Evolutionary conservation across 306 rosid species (phyloP), one percentile per base, ranked within the genome.

Genomic region (Trifolium subterraneum): DNA sequence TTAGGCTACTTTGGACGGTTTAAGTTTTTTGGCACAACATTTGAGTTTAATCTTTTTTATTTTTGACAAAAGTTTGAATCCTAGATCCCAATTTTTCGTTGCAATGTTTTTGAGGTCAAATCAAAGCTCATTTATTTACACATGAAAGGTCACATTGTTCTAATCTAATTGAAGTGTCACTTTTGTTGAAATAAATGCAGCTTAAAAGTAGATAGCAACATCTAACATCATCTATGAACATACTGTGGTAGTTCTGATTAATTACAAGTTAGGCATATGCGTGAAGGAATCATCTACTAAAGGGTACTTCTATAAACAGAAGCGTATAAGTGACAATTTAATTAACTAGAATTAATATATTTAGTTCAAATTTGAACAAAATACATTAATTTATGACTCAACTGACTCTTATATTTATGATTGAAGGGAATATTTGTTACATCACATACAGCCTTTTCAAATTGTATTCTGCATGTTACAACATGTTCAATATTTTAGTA

Each of bases 261-360:
- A 3, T 8, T 22, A 22, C 23, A 70, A 41, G 71, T 48, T 56
- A 56, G 39, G 55, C 48, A 64, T 65, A 16, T 58, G 71, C 23
- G 45, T 58, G 67, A 71, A 58, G 77, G 35, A 74, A 64, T 41
- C 76, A 56, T 75, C 35, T 39, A 75, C 72, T 66, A 56, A 56
- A 71, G 75, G 65, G 29, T 31, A 12, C 64, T 63, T 73, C 64
- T 47, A 18, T 68, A 11, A 58, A 6, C 18, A 51, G n/a, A 61
- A 58, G 66, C 59, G n/a, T 29, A 5, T 4, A 25, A 25, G 33
- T 29, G 6, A 29, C 4, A 4, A 4, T 4, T 29, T 4, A 6
- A 29, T 29, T 29, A 29, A 29, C 33, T 3, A 29, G 4, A 3
- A 29, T 29, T 4, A 6, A 29, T 29, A 29, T 29, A 2, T 29